Evolutionary conservation across 2,329 filamentous ascomycete species (phyloP).

Genomic region (Tolypocladium endophyticum): DNA sequence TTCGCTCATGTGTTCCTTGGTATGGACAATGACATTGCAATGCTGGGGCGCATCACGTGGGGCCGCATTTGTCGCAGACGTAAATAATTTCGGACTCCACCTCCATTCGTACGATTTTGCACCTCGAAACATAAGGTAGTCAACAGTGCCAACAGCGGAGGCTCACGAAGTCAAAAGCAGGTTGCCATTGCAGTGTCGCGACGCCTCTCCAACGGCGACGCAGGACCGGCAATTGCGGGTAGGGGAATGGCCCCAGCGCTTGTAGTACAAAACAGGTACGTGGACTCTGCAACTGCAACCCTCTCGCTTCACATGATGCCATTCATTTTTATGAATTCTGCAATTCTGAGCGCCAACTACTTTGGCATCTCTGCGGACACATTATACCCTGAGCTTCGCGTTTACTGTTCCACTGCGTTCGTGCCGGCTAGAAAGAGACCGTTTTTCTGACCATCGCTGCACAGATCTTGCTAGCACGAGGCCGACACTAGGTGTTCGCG

Average conservation of each 20-base stretch:
- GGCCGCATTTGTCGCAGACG: not conserved
- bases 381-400: slow-evolving; percentile 4
- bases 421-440: not conserved
- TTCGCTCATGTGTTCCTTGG: no score
- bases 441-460: not conserved
- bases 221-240: not conserved
- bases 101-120: not conserved
- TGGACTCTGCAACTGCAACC: not conserved
- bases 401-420: not conserved
- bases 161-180: not conserved
- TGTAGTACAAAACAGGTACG: not conserved
- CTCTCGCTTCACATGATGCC: slow-evolving; percentile 17
- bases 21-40: not conserved
- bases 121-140: not conserved
- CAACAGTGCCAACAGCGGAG: not conserved
- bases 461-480: not conserved
- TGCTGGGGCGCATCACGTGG: not conserved
- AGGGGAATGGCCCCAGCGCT: not conserved
- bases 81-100: not conserved
- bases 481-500: not conserved
- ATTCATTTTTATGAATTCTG: slow-evolving; percentile 36
- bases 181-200: not conserved
- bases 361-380: slow-evolving; percentile 19
- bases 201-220: not conserved
- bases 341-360: slow-evolving; percentile 34